phyloP scores from a whole-genome alignment of 176 grass and related monocot species.

The Eremochloa ophiuroides region DNA sequence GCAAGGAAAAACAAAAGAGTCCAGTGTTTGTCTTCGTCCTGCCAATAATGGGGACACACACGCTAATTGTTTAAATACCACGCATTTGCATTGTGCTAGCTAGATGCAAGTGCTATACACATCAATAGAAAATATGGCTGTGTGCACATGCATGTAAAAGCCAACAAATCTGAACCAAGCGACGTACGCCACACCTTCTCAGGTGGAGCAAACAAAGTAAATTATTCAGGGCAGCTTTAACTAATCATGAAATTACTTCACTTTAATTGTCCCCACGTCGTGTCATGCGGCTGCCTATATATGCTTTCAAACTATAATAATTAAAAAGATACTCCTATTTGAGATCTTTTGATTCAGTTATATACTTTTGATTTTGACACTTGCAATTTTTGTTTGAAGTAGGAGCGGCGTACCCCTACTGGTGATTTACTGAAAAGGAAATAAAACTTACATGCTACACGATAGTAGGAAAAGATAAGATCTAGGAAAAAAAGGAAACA shows the following conservation, averaged over 20 bases:
- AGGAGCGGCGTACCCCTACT: no score
- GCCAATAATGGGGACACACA: neutral
- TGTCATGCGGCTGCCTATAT: neutral
- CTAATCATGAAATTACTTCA: constrained; percentile 1
- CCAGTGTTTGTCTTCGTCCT: constrained; percentile 3
- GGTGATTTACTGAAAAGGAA: no score
- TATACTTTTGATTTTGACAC: no score
- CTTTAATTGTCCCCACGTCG: neutral
- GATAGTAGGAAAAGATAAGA: no score
- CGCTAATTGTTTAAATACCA: constrained; percentile 8
- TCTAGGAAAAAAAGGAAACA: no score
- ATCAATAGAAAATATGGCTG: neutral
- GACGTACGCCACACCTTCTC: constrained; percentile 7
- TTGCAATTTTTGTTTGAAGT: no score
- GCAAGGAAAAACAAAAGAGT: neutral
- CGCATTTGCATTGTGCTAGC: neutral
- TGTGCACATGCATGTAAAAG: constrained; percentile 13
- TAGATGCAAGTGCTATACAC: neutral
- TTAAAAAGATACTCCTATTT: no score
- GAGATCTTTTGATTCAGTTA: no score
- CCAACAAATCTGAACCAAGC: constrained; percentile 28
- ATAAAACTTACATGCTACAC: no score
- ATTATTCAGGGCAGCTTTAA: neutral
- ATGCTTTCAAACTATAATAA: neutral
- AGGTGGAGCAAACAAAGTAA: constrained; percentile 8